Percentiles rank a stretch among this genome's conserved stretches.
Conservation (phyloP, 2,329 filamentous ascomycete species). For the Cytospora leucostoma region DNA sequence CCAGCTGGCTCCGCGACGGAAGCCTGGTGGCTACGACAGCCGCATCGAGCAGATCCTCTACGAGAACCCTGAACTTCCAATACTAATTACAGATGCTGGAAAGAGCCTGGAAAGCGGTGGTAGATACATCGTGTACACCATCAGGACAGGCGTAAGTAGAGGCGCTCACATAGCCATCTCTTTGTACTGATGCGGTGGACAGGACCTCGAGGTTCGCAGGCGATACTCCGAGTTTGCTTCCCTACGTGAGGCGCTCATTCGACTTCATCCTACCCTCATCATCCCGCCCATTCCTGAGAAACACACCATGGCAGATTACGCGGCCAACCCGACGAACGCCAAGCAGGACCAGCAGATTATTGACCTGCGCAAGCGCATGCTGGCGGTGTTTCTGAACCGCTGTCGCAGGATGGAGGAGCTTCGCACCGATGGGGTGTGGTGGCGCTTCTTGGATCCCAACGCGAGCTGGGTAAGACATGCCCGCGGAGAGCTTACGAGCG, state of each 20-base stretch:
- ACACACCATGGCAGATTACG: slow-evolving; percentile 98
- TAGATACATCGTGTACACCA: slow-evolving; percentile 95
- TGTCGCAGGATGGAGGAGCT: slow-evolving; percentile 92
- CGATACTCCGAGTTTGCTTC: slow-evolving; percentile 97
- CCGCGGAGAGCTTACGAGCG: not conserved
- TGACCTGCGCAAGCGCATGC: slow-evolving; percentile 93
- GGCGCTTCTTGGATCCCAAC: slow-evolving; percentile 96
- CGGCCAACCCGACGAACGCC: slow-evolving; percentile 94
- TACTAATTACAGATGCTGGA: slow-evolving; percentile 90
- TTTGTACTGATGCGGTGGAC: slow-evolving; percentile 19
- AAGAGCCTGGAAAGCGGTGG: slow-evolving; percentile 93
- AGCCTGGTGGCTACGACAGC: slow-evolving; percentile 89
- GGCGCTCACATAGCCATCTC: not conserved
- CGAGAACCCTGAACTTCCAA: slow-evolving; percentile 86
- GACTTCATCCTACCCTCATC: slow-evolving; percentile 90
- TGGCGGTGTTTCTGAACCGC: slow-evolving; percentile 91
- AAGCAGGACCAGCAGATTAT: slow-evolving; percentile 98
- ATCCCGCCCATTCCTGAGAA: slow-evolving; percentile 98
- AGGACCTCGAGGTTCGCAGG: slow-evolving; percentile 94
- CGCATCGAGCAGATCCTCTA: slow-evolving; percentile 97
- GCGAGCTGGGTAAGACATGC: slow-evolving; percentile 85
- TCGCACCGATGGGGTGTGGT: slow-evolving; percentile 91
- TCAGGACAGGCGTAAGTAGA: slow-evolving; percentile 78
- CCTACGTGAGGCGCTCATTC: slow-evolving; percentile 82
- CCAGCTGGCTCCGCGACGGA: slow-evolving; percentile 57